Percentiles rank a stretch among this genome's conserved stretches.
These are phyloP conservation scores for Colletotrichum lindemuthianum DNA, from an alignment of 2,329 filamentous ascomycete species.

Conservation along the genomic window DNA sequence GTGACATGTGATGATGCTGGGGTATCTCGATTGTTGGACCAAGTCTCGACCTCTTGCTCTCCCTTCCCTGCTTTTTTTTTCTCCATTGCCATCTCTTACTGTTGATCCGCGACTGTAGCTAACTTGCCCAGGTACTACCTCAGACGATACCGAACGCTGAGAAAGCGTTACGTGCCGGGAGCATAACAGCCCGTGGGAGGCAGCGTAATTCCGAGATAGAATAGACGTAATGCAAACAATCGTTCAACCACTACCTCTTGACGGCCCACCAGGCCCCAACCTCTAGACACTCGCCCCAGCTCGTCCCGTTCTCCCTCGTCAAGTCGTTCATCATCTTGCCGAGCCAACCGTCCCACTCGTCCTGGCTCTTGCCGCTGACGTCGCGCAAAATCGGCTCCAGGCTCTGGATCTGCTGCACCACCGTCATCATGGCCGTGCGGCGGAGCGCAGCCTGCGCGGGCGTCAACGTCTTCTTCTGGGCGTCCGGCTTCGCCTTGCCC, in stretches of 20 bases:
- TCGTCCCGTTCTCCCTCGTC: conserved; percentile 80
- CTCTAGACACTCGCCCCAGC: conserved; percentile 86
- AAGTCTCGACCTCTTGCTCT: conserved; percentile 13
- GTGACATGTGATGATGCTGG: conserved; percentile 14
- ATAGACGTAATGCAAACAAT: conserved; percentile 31
- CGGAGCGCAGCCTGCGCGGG: conserved; percentile 78
- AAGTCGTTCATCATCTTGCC: conserved; percentile 87
- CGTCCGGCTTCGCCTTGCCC: conserved; percentile 46
- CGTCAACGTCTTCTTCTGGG: conserved; percentile 64
- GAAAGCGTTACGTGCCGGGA: conserved; percentile 74
- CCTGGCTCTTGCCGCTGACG: conserved; percentile 84
- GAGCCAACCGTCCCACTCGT: conserved; percentile 94
- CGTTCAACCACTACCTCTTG: conserved; percentile 62
- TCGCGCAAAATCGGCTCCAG: conserved; percentile 86
- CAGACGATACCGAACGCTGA: conserved; percentile 87
- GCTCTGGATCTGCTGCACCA: conserved; percentile 85
- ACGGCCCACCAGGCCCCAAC: conserved; percentile 90
- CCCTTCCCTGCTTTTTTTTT: neutral
- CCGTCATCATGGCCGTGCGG: conserved; percentile 81
- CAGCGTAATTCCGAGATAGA: neutral
- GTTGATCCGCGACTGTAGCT: neutral
- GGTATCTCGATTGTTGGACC: conserved; percentile 33
- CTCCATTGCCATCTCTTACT: neutral
- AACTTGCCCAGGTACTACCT: conserved; percentile 78
- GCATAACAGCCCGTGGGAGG: conserved; percentile 12